Evolutionary conservation across 805 yeast species (phyloP).

Genomic region (Zygoascus bituminiphila): DNA sequence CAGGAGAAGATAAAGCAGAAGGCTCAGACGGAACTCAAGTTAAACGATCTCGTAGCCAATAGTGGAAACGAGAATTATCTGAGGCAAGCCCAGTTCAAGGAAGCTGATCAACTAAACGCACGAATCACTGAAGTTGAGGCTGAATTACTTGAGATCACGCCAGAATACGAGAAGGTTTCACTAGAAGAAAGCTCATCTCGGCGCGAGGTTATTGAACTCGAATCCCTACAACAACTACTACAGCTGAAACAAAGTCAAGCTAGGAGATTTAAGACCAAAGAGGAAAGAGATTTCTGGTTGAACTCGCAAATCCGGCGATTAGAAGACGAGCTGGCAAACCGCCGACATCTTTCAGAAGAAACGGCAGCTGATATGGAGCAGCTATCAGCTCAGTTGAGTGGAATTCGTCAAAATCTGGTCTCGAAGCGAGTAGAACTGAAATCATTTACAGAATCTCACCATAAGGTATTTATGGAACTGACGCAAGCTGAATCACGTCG

Average conservation of each 20-base stretch:
- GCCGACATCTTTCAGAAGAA: constrained; percentile 24
- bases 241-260: constrained; percentile 66
- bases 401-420: not conserved
- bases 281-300: constrained; percentile 65
- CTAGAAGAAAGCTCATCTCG: constrained; percentile 36
- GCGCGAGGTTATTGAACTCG: constrained; percentile 33
- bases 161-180: constrained; percentile 23
- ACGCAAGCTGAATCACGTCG: constrained; percentile 14
- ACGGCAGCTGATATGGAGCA: constrained; percentile 17
- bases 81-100: constrained; percentile 31
- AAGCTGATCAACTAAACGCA: constrained; percentile 23
- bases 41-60: constrained; percentile 24
- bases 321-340: constrained; percentile 25
- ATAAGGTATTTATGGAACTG: constrained; percentile 13
- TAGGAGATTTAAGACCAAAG: constrained; percentile 45
- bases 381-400: not conserved
- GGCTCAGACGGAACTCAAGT: constrained; percentile 30
- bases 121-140: constrained; percentile 10
- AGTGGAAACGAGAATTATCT: constrained; percentile 12
- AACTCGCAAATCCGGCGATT: constrained; percentile 39
- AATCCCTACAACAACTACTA: constrained; percentile 50
- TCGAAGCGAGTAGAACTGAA: constrained; percentile 14
- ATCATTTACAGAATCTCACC: constrained; percentile 16
- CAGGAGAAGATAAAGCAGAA: constrained; percentile 32
- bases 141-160: constrained; percentile 7